Evolutionary conservation across 805 yeast species (phyloP).

Genomic region (Yamadazyma endophytica): DNA sequence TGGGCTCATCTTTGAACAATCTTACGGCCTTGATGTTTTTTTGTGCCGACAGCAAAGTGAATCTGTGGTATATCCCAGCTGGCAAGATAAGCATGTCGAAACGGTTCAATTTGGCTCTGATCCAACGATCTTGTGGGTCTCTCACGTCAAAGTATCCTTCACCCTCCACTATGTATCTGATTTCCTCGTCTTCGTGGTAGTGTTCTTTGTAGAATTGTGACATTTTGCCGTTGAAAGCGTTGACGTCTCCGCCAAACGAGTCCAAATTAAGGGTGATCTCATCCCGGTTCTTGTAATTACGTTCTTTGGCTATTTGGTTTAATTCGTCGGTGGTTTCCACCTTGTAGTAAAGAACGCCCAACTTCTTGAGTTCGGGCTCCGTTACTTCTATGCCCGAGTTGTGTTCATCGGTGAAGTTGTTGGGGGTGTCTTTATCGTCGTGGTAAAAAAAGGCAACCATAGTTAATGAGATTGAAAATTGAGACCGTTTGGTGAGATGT

Average conservation of each 20-base stretch:
- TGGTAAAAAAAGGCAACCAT: constrained; percentile 47
- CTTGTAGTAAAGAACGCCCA: constrained; percentile 69
- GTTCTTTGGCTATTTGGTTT: constrained; percentile 59
- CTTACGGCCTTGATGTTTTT: constrained; percentile 74
- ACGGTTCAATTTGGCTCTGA: constrained; percentile 59
- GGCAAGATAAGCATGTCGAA: constrained; percentile 77
- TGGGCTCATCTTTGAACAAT: constrained; percentile 90
- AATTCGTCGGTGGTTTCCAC: constrained; percentile 52
- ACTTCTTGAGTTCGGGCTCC: constrained; percentile 41
- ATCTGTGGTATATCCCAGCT: constrained; percentile 92
- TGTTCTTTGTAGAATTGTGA: constrained; percentile 76
- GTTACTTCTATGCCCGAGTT: constrained; percentile 62
- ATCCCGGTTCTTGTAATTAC: constrained; percentile 81
- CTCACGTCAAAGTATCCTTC: constrained; percentile 90
- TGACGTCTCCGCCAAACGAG: constrained; percentile 55
- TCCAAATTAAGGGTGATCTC: constrained; percentile 54
- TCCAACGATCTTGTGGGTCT: constrained; percentile 62
- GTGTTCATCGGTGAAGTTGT: constrained; percentile 63
- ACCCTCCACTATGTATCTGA: constrained; percentile 84
- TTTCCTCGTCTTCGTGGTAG: constrained; percentile 95
- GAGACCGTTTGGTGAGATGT: too few relatives aligned
- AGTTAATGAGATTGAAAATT: too few relatives aligned
- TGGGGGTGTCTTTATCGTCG: constrained; percentile 54
- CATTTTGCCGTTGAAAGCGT: constrained; percentile 60
- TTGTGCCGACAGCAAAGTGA: constrained; percentile 59